Conservation (phyloP, 2,329 filamentous ascomycete genomes). For the Phyllosticta citriasiana region DNA sequence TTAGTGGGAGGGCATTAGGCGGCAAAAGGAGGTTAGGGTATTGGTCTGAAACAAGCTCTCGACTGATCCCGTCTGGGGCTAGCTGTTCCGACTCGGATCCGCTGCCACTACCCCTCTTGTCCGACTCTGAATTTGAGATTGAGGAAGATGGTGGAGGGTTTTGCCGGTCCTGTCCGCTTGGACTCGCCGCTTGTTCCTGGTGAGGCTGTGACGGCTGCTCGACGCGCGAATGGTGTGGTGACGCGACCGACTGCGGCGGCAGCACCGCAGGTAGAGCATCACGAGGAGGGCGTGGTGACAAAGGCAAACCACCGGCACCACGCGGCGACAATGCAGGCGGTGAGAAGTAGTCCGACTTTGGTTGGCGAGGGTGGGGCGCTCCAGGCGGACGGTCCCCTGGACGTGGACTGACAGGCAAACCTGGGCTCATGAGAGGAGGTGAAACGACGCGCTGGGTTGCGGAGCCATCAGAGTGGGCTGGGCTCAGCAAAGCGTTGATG, state of each 20-base stretch:
- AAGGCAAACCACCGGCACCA: constrained; percentile 38
- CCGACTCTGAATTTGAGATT: constrained; percentile 22
- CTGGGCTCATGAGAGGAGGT: constrained; percentile 49
- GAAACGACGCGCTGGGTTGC: constrained; percentile 30
- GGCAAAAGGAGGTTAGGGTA: constrained; percentile 78
- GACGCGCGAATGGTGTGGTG: constrained; percentile 34
- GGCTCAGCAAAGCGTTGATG: constrained; percentile 41
- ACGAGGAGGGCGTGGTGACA: constrained; percentile 64
- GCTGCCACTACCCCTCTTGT: constrained; percentile 18
- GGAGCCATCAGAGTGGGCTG: constrained; percentile 29
- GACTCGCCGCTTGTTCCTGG: constrained; percentile 10
- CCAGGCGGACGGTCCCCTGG: constrained; percentile 50
- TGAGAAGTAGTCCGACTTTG: constrained; percentile 41
- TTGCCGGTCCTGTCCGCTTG: not conserved
- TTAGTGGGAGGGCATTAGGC: constrained; percentile 77
- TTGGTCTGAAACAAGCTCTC: constrained; percentile 71
- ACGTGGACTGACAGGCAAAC: constrained; percentile 52
- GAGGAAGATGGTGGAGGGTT: not conserved
- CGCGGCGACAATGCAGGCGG: constrained; percentile 61
- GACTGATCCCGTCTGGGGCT: constrained; percentile 22
- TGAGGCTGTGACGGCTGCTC: constrained; percentile 24
- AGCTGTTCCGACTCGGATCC: constrained; percentile 18
- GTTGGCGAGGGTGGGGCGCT: constrained; percentile 49
- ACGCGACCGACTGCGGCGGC: constrained; percentile 56
- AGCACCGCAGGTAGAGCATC: constrained; percentile 54